phyloP scores from a whole-genome alignment of 2,329 filamentous ascomycete species.

The Aspergillus pseudoterreus region DNA sequence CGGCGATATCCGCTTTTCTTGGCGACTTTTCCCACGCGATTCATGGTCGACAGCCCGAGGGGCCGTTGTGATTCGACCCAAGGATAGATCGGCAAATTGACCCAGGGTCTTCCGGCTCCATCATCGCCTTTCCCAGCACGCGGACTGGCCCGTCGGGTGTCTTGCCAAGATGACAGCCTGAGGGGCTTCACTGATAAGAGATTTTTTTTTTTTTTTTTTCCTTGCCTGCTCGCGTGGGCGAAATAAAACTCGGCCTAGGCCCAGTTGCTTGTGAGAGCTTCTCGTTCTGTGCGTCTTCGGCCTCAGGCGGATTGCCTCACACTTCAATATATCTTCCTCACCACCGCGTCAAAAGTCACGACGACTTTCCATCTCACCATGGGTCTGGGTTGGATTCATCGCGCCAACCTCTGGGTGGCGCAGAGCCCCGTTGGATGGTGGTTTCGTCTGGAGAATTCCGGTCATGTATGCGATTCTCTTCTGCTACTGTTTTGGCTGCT shows the following conservation, averaged over 20 bases:
- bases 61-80: constrained; percentile 8
- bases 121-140: neutral
- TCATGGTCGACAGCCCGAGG: neutral
- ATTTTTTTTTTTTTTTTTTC: constrained; percentile 10
- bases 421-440: constrained; percentile 63
- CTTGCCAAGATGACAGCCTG: constrained; percentile 4
- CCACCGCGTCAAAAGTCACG: neutral
- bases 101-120: neutral
- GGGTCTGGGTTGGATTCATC: constrained; percentile 19
- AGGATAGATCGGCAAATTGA: constrained; percentile 5
- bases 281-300: neutral
- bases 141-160: constrained; percentile 1
- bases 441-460: constrained; percentile 78
- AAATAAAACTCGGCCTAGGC: neutral
- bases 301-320: constrained; percentile 1
- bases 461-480: constrained; percentile 61
- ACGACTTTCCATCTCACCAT: constrained; percentile 5
- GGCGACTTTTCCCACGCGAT: neutral
- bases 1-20: constrained; percentile 11
- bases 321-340: neutral
- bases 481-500: neutral
- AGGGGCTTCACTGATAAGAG: constrained; percentile 11
- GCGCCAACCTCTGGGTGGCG: constrained; percentile 50
- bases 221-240: constrained; percentile 3
- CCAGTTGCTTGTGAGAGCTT: neutral